A percentile compares a stretch with the other conserved stretches of the same genome.
These are phyloP conservation scores for Vitis labrusca DNA, from an alignment of 164 flowering plant genomes.

Conservation along the genomic window DNA sequence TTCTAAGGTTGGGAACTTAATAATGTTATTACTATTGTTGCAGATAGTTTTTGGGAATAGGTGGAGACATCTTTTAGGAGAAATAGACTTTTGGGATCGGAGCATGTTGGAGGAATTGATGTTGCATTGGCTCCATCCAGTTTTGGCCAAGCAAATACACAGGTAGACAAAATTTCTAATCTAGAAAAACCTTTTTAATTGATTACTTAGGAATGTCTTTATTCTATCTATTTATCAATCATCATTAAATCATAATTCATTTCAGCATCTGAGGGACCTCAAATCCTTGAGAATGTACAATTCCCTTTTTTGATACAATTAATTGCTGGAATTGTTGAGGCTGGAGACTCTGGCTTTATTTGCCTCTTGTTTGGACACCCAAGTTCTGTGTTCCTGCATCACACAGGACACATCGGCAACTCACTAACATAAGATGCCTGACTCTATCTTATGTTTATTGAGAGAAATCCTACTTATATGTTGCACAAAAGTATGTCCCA, in stretches of 20 bases:
- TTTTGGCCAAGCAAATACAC: constrained; percentile 97
- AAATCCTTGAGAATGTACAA: too few species aligned
- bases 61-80: constrained; percentile 94
- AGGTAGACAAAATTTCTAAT: constrained; percentile 34
- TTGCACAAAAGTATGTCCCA: constrained; percentile 45
- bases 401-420: too few species aligned
- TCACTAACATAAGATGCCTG: too few species aligned
- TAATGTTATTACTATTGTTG: constrained; percentile 14
- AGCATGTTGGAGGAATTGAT: constrained; percentile 87
- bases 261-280: too few species aligned
- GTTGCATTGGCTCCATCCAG: constrained; percentile 87
- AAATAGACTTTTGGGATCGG: constrained; percentile 84
- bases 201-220: too few species aligned
- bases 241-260: not conserved
- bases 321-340: too few species aligned
- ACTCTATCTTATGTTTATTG: too few species aligned
- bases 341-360: too few species aligned
- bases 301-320: too few species aligned
- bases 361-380: too few species aligned
- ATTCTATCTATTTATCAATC: not conserved
- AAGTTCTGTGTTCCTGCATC: too few species aligned
- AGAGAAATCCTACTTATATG: too few species aligned
- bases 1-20: not conserved
- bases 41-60: constrained; percentile 96
- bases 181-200: constrained; percentile 20